Evolutionary conservation across 1,139 yeast genomes (phyloP), one percentile per base, ranked within the genome.

Genomic region (Sugiyamaella castrensis): DNA sequence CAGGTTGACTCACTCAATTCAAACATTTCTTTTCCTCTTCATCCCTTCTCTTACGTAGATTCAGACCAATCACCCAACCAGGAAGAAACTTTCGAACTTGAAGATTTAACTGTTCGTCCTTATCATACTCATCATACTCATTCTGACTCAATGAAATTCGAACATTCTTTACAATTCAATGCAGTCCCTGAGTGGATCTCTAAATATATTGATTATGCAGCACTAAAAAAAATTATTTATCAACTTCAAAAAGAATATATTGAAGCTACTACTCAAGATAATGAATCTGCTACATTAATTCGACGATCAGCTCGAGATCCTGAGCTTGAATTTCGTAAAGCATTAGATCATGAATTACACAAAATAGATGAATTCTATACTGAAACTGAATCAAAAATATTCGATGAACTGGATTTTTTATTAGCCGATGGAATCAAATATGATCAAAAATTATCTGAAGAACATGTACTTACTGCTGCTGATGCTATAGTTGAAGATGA

Each of bases 161-260:
- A 84, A 44, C 86, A 82, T 58, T 81, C 88, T 34, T 72, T 84
- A 50, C 86, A 83, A 67, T 82, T 84, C 68, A 84, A 84, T 65
- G 86, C 87, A 19, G 91, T 84, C 32, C 91, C 92, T 4, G 92
- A 84, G 61, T 84, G 92, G 91, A 75, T 82, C 46, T 80, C 84
- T 49, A 68, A 75, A 53, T 84, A 84, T 62, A 72, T 84, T 53
- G 82, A 81, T 63, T 84, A 84, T 64, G 79, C 84, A 4, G 73
- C 76, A 8, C 72, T 84, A 42, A 84, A 84, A 62, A 81, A 81
- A 63, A 71, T 75, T 51, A 78, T 83, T 38, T 84, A 83, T 61
- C 58, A 65, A 26, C 64, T 76, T 30, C 80, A 77, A 52, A 67
- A 75, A 51, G 69, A 70, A 35, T 37, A 51, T 19, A 47, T 61